Evolutionary conservation across 2,329 filamentous ascomycete species (phyloP).

Genomic region (Aspergillus jensenii): DNA sequence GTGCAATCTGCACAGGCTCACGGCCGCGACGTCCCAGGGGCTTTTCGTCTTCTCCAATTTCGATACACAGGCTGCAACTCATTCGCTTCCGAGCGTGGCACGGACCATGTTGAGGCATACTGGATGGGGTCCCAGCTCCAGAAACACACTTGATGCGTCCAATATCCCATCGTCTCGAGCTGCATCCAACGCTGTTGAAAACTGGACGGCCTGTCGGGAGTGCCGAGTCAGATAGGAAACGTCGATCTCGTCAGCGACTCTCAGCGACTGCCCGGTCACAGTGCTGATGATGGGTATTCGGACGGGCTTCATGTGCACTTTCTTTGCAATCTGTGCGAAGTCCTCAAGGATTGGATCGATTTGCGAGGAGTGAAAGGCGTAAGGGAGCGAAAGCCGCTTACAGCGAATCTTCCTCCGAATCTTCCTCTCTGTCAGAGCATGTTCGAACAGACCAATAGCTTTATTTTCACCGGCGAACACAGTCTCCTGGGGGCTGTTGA

Average conservation of each 20-base stretch:
- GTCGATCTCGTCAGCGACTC: slow-evolving; percentile 52
- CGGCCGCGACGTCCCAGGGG: slow-evolving; percentile 63
- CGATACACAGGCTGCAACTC: slow-evolving; percentile 52
- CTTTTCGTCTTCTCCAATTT: slow-evolving; percentile 64
- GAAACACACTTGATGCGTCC: slow-evolving; percentile 66
- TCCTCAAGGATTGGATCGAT: slow-evolving; percentile 46
- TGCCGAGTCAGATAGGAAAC: slow-evolving; percentile 64
- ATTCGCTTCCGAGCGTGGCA: slow-evolving; percentile 56
- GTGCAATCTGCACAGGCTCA: slow-evolving; percentile 60
- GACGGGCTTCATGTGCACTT: not conserved
- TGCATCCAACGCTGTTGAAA: slow-evolving; percentile 60
- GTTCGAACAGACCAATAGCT: slow-evolving; percentile 17
- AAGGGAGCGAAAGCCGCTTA: slow-evolving; percentile 42
- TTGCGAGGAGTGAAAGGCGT: slow-evolving; percentile 47
- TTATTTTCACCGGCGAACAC: slow-evolving; percentile 37
- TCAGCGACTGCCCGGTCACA: slow-evolving; percentile 47
- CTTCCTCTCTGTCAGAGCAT: slow-evolving; percentile 27
- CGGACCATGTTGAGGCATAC: slow-evolving; percentile 69
- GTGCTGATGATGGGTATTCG: not conserved
- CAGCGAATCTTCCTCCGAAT: slow-evolving; percentile 39
- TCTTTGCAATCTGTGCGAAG: slow-evolving; percentile 35
- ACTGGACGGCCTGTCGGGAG: slow-evolving; percentile 68
- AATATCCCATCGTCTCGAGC: slow-evolving; percentile 51
- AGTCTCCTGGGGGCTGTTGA: slow-evolving; percentile 43
- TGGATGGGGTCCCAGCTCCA: slow-evolving; percentile 72